Conservation (phyloP, 495 filamentous ascomycete genomes). For the Tuber umbilicatum region DNA sequence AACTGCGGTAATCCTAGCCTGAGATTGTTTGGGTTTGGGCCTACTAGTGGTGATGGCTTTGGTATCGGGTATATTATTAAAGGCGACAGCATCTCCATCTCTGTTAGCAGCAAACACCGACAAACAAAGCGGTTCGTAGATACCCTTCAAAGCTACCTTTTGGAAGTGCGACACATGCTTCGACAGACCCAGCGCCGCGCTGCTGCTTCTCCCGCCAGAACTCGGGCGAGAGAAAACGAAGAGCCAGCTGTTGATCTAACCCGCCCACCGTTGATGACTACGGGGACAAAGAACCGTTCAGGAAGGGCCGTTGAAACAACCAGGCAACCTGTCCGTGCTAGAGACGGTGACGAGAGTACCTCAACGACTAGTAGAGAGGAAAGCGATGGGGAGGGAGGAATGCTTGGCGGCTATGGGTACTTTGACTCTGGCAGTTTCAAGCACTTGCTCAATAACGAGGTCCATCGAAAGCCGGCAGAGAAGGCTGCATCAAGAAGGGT, state of each 20-base stretch:
- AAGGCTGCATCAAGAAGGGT: conserved; percentile 52
- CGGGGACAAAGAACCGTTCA: conserved; percentile 44
- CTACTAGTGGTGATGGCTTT: conserved; percentile 88
- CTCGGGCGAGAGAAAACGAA: conserved; percentile 62
- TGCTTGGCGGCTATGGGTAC: conserved; percentile 41
- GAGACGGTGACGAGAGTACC: conserved; percentile 22
- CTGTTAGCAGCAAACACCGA: conserved; percentile 82
- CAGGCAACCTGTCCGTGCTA: not conserved
- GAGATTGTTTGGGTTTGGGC: conserved; percentile 93
- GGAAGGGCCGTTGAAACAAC: conserved; percentile 24
- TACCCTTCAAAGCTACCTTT: conserved; percentile 77
- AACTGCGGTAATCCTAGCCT: conserved; percentile 98
- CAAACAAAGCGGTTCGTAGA: conserved; percentile 89
- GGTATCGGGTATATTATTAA: conserved; percentile 99
- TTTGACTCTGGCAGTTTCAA: conserved; percentile 40
- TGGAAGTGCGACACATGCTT: conserved; percentile 81
- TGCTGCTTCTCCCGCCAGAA: conserved; percentile 51
- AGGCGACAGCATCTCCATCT: conserved; percentile 85
- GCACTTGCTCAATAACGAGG: conserved; percentile 39
- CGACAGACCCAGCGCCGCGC: conserved; percentile 52
- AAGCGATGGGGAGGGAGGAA: conserved; percentile 39
- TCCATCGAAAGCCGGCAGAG: conserved; percentile 47
- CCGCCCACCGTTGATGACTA: conserved; percentile 48
- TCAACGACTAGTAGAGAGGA: conserved; percentile 34
- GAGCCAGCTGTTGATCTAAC: conserved; percentile 45